Percentiles rank a stretch among this genome's conserved stretches.
Evolutionary conservation across 1,284 basidiomycete species (phyloP).

Genomic region (Fistulinella cinereoalba): DNA sequence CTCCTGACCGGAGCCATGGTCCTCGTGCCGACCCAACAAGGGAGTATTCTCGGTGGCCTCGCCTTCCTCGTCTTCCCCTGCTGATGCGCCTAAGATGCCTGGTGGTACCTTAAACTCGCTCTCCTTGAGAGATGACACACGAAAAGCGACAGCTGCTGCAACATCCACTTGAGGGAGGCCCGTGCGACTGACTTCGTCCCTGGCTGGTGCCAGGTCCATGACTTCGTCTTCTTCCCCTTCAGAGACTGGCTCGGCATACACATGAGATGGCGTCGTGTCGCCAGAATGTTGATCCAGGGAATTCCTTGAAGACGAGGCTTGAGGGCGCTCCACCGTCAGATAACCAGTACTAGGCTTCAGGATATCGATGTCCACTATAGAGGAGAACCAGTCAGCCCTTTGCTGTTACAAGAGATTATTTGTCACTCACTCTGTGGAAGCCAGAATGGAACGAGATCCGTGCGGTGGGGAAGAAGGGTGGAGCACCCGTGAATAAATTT

Average conservation of each 20-base stretch:
- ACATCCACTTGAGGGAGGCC: constrained; percentile 70
- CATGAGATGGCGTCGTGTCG: constrained; percentile 49
- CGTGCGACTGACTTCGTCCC: constrained; percentile 76
- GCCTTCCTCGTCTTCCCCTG: constrained; percentile 28
- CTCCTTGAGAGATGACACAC: constrained; percentile 74
- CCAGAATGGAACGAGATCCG: constrained; percentile 99
- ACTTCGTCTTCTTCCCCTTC: constrained; percentile 89
- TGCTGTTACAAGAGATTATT: neutral
- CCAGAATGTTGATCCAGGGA: constrained; percentile 48
- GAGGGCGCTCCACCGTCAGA: constrained; percentile 75
- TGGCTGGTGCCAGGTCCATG: constrained; percentile 63
- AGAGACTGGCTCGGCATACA: constrained; percentile 83
- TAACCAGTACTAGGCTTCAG: constrained; percentile 82
- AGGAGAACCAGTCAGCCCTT: constrained; percentile 1
- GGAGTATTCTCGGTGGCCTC: constrained; percentile 44
- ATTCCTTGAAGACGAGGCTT: constrained; percentile 42
- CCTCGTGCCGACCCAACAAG: constrained; percentile 33
- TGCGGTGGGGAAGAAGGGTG: constrained; percentile 88
- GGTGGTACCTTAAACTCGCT: constrained; percentile 21
- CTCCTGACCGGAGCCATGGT: constrained; percentile 17
- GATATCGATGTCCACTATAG: constrained; percentile 87
- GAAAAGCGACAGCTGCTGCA: constrained; percentile 77
- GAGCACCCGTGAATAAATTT: constrained; percentile 99
- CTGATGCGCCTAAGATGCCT: constrained; percentile 12
- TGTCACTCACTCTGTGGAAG: constrained; percentile 79